Conservation (phyloP, 805 yeast genomes). For the Cyberlindnera maclurae region DNA sequence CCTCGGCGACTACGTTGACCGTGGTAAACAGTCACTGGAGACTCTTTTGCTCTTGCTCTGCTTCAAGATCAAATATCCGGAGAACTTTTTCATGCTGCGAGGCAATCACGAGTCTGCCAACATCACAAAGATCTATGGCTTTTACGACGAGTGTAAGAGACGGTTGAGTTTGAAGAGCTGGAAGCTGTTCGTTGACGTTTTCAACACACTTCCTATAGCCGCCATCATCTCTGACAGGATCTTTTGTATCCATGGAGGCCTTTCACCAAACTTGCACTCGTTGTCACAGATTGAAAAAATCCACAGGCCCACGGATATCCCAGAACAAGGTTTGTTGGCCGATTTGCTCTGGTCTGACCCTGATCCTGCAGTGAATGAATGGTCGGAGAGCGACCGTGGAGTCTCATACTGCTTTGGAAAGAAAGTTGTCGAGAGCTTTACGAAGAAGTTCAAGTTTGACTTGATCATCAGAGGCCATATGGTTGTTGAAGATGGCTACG, state of each 20-base stretch:
- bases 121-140: constrained; percentile 94
- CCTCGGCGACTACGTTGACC: constrained; percentile 93
- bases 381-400: constrained; percentile 82
- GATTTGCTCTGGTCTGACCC: constrained; percentile 85
- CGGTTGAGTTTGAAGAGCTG: constrained; percentile 88
- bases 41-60: constrained; percentile 82
- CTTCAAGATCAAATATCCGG: constrained; percentile 94
- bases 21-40: constrained; percentile 94
- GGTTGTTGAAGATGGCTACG: constrained; percentile 89
- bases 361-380: constrained; percentile 46
- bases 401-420: constrained; percentile 74
- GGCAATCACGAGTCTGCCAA: constrained; percentile 98
- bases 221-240: constrained; percentile 94
- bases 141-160: constrained; percentile 96
- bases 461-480: constrained; percentile 77
- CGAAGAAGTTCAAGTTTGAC: constrained; percentile 62
- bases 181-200: constrained; percentile 90
- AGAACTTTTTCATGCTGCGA: constrained; percentile 83
- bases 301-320: constrained; percentile 77
- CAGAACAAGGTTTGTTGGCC: constrained; percentile 70
- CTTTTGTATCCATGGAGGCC: constrained; percentile 82
- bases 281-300: constrained; percentile 65
- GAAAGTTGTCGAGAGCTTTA: constrained; percentile 65
- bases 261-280: constrained; percentile 62
- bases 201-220: constrained; percentile 91